Base-by-base conservation (phyloP, 2,329 filamentous ascomycete genomes). In the Penicillium psychrosexuale region DNA sequence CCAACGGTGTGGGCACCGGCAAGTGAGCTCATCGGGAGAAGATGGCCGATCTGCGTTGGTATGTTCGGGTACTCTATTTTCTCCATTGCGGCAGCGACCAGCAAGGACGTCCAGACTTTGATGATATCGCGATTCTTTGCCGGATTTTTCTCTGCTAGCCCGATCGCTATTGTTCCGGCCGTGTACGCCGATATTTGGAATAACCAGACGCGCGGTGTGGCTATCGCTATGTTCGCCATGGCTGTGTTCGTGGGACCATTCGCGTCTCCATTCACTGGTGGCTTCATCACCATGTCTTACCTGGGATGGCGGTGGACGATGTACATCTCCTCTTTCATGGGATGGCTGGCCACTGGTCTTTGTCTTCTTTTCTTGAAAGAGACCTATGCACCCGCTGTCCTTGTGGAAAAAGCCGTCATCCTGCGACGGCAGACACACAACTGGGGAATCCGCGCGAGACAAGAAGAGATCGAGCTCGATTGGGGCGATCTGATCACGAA, bases 1-100 rank as follows among this genome's bases (percentile, higher is more conserved):
- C 85, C 86, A 0, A 69, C 87, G 12, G 59, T 88, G 2, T 86
- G 83, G 82, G 84, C 83, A 2, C 84, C 85, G 0, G 68, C 86
- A 30, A 82, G 79, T 50, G 85, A 88, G 63, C 74, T 86, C 5
- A 84, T 79, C 51, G 84, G 83, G 0, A 73, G 83, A 68, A 84
- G 77, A 73, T 55, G 78, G 82, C 50, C 83, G 71, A 64, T 79
- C 66, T 38, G 76, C 6, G 69, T 76, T 5, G 74, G 77, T 0
- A 66, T 80, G 30, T 68, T 77, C 27, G 68, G 73, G 1, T 72
- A 77, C 30, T 75, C 68, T 0, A 58, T 80, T 5, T 80, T 81
- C 61, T 77, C 75, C 3, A 72, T 81, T 37, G 77, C 71, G 2
- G 72, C 74, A 1, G 79, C 78, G 0, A 73, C 67, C 5, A 72